A percentile compares a stretch with the other conserved stretches of the same genome.
Evolutionary conservation across 441 rosid species (phyloP).

Genomic region (Populus hybrid): DNA sequence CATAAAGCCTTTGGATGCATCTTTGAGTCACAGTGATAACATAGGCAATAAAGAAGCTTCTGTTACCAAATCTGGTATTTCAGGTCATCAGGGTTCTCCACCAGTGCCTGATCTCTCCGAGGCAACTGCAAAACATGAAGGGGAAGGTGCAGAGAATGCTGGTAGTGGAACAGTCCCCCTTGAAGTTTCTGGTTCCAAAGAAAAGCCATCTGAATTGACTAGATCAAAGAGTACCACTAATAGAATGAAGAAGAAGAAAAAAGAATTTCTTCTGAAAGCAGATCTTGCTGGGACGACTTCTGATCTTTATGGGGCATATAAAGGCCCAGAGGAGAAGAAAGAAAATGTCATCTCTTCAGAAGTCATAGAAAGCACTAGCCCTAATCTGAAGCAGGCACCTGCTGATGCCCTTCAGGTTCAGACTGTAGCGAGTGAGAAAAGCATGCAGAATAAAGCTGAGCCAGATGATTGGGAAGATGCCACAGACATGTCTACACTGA

Average conservation of each 20-base stretch:
- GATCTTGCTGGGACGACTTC: slow-evolving; percentile 80
- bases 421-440: slow-evolving; percentile 30
- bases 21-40: slow-evolving; percentile 21
- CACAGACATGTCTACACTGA: slow-evolving; percentile 81
- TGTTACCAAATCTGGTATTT: slow-evolving; percentile 18
- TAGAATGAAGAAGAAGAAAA: slow-evolving; percentile 54
- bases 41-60: slow-evolving; percentile 18
- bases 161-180: slow-evolving; percentile 8
- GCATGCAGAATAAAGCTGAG: slow-evolving; percentile 43
- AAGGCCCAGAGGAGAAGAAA: slow-evolving; percentile 86
- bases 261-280: slow-evolving; percentile 77
- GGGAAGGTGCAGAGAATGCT: slow-evolving; percentile 29
- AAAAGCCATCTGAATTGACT: slow-evolving; percentile 47
- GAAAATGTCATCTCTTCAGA: slow-evolving; percentile 34
- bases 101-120: slow-evolving; percentile 27
- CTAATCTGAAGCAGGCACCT: slow-evolving; percentile 36
- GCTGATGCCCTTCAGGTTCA: slow-evolving; percentile 30
- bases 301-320: slow-evolving; percentile 88
- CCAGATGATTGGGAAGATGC: slow-evolving; percentile 99
- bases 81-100: slow-evolving; percentile 31
- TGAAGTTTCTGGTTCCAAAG: slow-evolving; percentile 36
- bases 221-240: slow-evolving; percentile 40
- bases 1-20: slow-evolving; percentile 28
- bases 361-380: slow-evolving; percentile 27
- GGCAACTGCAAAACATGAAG: slow-evolving; percentile 31